Evolutionary conservation across 176 grass and related monocot genomes (phyloP), one percentile per base, ranked within the genome.

Genomic region (Metroxylon sagu): DNA sequence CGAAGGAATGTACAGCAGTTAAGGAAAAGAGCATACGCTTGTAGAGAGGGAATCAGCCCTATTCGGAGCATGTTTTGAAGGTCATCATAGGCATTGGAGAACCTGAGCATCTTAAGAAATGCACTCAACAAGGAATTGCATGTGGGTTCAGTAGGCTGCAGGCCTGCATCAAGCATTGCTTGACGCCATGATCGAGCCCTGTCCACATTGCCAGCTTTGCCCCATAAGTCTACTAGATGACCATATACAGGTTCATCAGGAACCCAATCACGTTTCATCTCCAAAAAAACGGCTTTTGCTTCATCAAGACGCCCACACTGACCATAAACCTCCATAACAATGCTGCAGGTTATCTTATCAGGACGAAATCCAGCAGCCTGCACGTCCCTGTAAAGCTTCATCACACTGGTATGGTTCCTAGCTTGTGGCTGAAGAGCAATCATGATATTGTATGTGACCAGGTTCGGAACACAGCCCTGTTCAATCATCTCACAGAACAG

Each of bases 381-480:
- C 92, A 97, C 91, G 71, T 97, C 92, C 53, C 65, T 91, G 72
- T 97, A 91, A 16, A 97, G 83, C 78, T 91, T 97, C 74, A 97
- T 81, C 28, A 97, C 92, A 56, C 70, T 85, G 49, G 76, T 62
- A 28, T 97, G 88, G 56, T 97, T 97, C 58, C 81, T 97, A 56
- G 87, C 87, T 82, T 97, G 91, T 14, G 93, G 78, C 66, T 97
- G 93, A 30, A 97, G 76, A 0, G 84, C 84, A 25, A 97, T 97
- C 79, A 97, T 91, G 23, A 90, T 97, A 12, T 97, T 97, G 60
- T 97, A 97, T 18, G 93, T 97, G 18, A 97, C 84, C n/a, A 97
- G 76, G 64, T 91, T 97, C 18, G 93, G 93, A 23, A 75, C 83
- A 30, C 93, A 97, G 16, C 93, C 93, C 18, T 85, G 85, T 70